Evolutionary conservation across 163 green algal genomes (phyloP), one percentile per base, ranked within the genome.

Genomic region (Scenedesmus sp.): DNA sequence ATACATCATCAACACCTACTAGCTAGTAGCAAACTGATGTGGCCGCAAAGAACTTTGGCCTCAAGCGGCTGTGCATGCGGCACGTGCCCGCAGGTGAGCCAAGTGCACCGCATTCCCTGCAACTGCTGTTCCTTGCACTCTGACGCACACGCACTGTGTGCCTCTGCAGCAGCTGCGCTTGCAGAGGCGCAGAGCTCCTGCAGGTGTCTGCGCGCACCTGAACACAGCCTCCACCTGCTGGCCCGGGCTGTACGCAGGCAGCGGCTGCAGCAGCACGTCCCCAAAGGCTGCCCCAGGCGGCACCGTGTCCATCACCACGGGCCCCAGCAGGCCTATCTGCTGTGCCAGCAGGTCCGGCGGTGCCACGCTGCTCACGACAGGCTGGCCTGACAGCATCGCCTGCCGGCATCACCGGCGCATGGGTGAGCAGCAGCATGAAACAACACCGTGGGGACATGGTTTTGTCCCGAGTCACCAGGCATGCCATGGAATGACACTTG

Each of bases 301-400:
- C 68, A 89, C 83, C 7, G 65, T 84, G 92, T 98, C 97, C 35
- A 95, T 43, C 49, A 97, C 91, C 46, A 98, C 96, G 0, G 94
- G 94, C 0, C 93, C 91, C 72, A 98, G 92, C 73, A 98, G 93
- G 37, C 95, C 95, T 85, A 96, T 93, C 81, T 97, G 95, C 40
- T 81, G 49, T 49, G 43, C 56, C 49, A 92, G 72, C 79, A 96
- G 89, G 83, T 96, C 86, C 30, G 94, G 93, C 5, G 94, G 94
- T 43, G 40, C 35, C 3, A 85, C 59, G 26, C 65, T 40, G 65
- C 65, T 76, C 5, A 18, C 30, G 26, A 40, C 65, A 37, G 65
- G 4, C 65, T 40, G 65, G 65, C 65, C 65, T 18, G 30, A 76
- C 65, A 76, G 30, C 65, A 76, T 76, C 5, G 65, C 65, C 65